Base-by-base conservation (phyloP, 2,329 filamentous ascomycete genomes). In the Macrophomina pseudophaseolina region DNA sequence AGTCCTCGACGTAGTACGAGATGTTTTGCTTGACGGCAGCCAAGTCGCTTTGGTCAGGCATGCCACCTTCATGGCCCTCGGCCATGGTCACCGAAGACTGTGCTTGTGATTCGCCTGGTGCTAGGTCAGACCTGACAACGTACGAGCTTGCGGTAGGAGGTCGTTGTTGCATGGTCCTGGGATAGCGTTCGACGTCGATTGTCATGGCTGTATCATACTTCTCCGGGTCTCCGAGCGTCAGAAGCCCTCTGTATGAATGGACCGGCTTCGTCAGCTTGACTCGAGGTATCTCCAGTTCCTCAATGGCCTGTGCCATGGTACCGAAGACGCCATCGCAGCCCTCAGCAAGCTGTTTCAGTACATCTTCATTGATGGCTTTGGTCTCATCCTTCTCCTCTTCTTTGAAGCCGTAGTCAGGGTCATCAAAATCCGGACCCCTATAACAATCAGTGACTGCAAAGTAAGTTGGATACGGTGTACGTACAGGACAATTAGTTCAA, bases 371-470 rank as follows among this genome's bases (percentile, higher is more conserved):
- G 54, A 85, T 79, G n/a, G 80, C 81, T 88, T 91, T 70, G 28
- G 28, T 23, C 4, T 14, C 52, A 33, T 75, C 89, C 84, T 98
- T 98, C 62, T 78, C 76, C 0, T 76, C 70, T 18, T 89, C 81
- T 76, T 99, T 99, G 70, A 92, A 91, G 49, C 94, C 94, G 74
- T 90, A 97, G 2, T 97, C 93, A 1, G 87, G 76, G 76, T 97
- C 93, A 75, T 99, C 93, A 78, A 99, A 98, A 76, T 99, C 95
- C 18, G 97, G 87, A 14, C 95, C 95, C 64, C 91, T 94, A 16
- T 9, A 38, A 8, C 5, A 23, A 18, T 62, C 28, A 62, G 58
- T n/a, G 7, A 14, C 4, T 60, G 67, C 51, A 28, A 35, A 38
- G 28, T 5, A 69, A 75, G 71, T 54, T 56, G 23, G 11, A n/a